Evolutionary conservation across 2,329 filamentous ascomycete species (phyloP), one percentile per base, ranked within the genome.

Genomic region (Aspergillus intermedius): DNA sequence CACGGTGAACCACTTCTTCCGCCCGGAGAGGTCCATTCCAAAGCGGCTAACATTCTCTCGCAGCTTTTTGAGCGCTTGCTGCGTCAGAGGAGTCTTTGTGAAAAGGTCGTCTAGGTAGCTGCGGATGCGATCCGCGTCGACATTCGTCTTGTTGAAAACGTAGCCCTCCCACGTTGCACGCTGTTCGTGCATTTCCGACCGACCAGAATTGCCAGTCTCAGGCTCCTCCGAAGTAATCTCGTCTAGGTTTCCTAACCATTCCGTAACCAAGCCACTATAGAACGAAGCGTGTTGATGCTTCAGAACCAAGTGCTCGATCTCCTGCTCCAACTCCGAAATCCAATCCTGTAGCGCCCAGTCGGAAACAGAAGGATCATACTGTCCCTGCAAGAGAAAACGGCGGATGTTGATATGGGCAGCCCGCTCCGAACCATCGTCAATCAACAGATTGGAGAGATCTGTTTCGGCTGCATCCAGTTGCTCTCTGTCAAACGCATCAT

Each of bases 241-340:
- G 44, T 62, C 58, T 1, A 69, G 62, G 9, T 65, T 60, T 1
- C 68, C 64, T 44, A 82, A 63, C 74, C 77, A 81, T 54, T 81
- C 78, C 0, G 70, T 77, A 10, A 81, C 75, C 21, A 84, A 61
- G 35, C 74, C 62, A 15, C 77, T 75, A 58, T 82, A 83, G 28
- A 84, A 69, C 5, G 72, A 68, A 0, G 79, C 79, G 57, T 81
- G 78, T 15, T 78, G 71, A 54, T 80, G 76, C 49, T 77, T 79
- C 44, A 74, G 69, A n/a, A 72, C 72, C 54, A 80, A 70, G n/a
- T 74, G 67, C 12, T 70, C 60, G 4, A 83, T 54, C 30, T 75
- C 72, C 22, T 70, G 61, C 30, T 72, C 64, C n/a, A 83, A 58
- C 21, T 71, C 65, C 12, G 61, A 53, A 53, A 81, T 73, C 63